Evolutionary conservation across 164 flowering plant species (phyloP), one percentile per base, ranked within the genome.

Genomic region (Dillenia suffruticosa): DNA sequence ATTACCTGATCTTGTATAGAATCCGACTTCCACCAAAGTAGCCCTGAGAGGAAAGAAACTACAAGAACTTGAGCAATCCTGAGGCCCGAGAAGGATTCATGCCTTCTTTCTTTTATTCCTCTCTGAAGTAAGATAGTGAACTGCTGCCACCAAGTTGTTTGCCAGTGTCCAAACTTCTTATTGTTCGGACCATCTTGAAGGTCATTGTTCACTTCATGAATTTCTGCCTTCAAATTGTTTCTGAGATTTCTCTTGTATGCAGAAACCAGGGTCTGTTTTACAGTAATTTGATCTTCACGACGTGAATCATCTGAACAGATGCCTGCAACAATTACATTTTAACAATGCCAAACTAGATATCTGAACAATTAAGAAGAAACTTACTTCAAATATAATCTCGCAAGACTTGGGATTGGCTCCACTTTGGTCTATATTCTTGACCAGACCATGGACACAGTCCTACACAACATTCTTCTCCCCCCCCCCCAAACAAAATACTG

Each of bases 111-210:
- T 46, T 80, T 84, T 3, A 86, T 10, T 0, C 84, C 88, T 72
- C 95, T 72, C 46, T 54, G 60, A 0, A 82, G 59, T 66, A 88
- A 67, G 3, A 86, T 82, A 3, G 60, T n/a, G 55, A 86, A 81
- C 64, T 86, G 91, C 51, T 88, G 84, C 74, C 72, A 67, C 91
- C 95, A 88, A 13, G 78, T 82, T 46, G 84, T 80, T 14, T 74
- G 15, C 94, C 90, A 85, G 22, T 58, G 50, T 1, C 55, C 74
- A 44, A 63, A 62, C 8, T 65, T 15, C 61, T 69, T 79, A 22
- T 72, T 72, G 1, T 66, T 70, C 3, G 9, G 10, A 40, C 9
- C 43, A 24, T 62, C 69, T 22, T 46, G 14, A 10, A 26, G 1
- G 1, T 54, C 17, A 49, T 14, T 40, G 9, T 16, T 16, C 3